A percentile compares a stretch with the other conserved stretches of the same genome.
Evolutionary conservation across 257 asterid species (phyloP).

Genomic region (Paulownia fortunei): DNA sequence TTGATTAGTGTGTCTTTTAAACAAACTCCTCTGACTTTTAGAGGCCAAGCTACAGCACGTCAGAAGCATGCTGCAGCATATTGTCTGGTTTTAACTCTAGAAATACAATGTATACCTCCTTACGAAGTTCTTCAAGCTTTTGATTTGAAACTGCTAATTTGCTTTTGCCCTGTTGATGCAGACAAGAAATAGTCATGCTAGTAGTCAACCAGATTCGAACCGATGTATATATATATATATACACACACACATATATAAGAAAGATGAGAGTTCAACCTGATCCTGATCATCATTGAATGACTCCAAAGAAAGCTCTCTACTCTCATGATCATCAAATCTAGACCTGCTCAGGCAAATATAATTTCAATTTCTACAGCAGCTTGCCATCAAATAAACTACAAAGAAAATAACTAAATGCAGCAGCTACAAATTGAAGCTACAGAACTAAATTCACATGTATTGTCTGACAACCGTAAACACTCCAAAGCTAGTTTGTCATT

Average conservation of each 20-base stretch:
- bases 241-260: no score
- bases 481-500: not conserved
- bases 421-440: constrained; percentile 24
- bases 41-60: constrained; percentile 9
- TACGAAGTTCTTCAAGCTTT: constrained; percentile 72
- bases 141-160: constrained; percentile 55
- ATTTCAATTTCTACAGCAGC: constrained; percentile 29
- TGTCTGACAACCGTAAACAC: constrained; percentile 12
- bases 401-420: constrained; percentile 16
- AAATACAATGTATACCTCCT: constrained; percentile 54
- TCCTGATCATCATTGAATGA: constrained; percentile 51
- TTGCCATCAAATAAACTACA: constrained; percentile 23
- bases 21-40: constrained; percentile 6
- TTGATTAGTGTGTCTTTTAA: not conserved
- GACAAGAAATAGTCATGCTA: constrained; percentile 28
- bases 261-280: constrained; percentile 54
- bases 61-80: constrained; percentile 25
- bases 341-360: constrained; percentile 49
- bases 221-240: not conserved
- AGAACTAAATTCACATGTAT: no score
- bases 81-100: not conserved
- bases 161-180: constrained; percentile 48
- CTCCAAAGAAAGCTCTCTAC: constrained; percentile 63
- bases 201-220: not conserved
- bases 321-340: constrained; percentile 49